phyloP scores from a whole-genome alignment of 495 filamentous ascomycete genomes.

The Aspergillus diversus region DNA sequence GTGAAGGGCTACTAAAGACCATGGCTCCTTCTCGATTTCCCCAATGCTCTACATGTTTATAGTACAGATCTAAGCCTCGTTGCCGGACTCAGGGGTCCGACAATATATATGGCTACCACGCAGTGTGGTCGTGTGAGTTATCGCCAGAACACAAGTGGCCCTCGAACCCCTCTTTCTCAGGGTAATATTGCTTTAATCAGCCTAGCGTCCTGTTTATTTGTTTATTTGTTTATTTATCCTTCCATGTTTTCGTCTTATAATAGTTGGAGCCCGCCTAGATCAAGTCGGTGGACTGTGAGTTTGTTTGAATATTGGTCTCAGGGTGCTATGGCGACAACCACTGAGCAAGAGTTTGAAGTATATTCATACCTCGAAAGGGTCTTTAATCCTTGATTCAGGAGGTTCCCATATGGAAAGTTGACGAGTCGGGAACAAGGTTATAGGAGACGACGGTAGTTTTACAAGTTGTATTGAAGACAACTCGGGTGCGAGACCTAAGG shows the following conservation, averaged over 20 bases:
- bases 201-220: constrained; percentile 28
- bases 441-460: constrained; percentile 11
- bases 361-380: constrained; percentile 17
- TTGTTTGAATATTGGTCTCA: constrained; percentile 18
- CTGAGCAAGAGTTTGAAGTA: constrained; percentile 16
- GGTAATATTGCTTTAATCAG: constrained; percentile 31
- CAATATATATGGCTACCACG: constrained; percentile 30
- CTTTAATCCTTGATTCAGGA: constrained; percentile 5
- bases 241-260: constrained; percentile 20
- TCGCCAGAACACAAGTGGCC: constrained; percentile 18
- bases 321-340: constrained; percentile 7
- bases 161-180: constrained; percentile 14
- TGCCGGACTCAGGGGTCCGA: constrained; percentile 13
- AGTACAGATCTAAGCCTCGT: constrained; percentile 23
- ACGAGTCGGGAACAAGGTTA: constrained; percentile 8
- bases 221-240: too few relatives aligned
- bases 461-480: constrained; percentile 16
- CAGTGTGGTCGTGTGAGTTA: constrained; percentile 37
- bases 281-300: constrained; percentile 16
- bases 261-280: constrained; percentile 19
- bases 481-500: constrained; percentile 18
- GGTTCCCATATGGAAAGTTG: background rate
- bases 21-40: constrained; percentile 31
- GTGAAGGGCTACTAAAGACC: constrained; percentile 39
- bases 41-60: constrained; percentile 28